Base-by-base conservation (phyloP, 345 rosid genomes). In the Erodium maritimum region DNA sequence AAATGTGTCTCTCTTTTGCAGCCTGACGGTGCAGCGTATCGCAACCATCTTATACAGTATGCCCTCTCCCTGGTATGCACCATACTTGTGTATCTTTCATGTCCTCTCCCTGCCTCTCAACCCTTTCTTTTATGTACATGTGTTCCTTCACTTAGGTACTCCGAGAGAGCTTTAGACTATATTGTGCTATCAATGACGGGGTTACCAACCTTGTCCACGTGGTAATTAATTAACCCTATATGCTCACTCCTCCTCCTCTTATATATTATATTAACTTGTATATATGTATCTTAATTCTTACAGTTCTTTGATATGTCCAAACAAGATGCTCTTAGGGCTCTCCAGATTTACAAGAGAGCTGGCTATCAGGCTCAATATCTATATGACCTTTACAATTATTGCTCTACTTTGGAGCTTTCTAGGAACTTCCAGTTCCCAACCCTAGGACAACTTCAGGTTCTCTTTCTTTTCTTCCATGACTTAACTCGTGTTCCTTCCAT, bases 351-450 rank as follows among this genome's bases (percentile, higher is more conserved):
- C 69, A 81, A 74, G 63, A 71, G 88, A 52, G 96, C 96, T 70
- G 93, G 93, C 42, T 87, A 81, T 61, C 93, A 88, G 96, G 97
- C 95, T 52, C 88, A 89, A 64, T 72, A 69, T 65, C 80, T 93
- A 58, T 91, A 91, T 50, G 90, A 85, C 64, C 87, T 93, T 74
- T 89, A 93, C 74, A 97, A 93, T 37, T 85, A 84, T 65, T 87
- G 99, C 82, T 89, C 80, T 69, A 84, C 91, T n/a, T 70, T 93
- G 75, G 99, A 89, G 29, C 85, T 93, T 0, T 95, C 99, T 8
- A 85, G 95, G 81, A 89, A 77, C 75, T 89, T 93, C 61, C 99
- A 85, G 65, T 93, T 93, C 67, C 99, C 99, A 56, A 83, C 77
- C 21, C 69, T 93, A 61, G 87, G 99, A 91, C 98, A 86, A 83